Base-by-base conservation (phyloP, 495 filamentous ascomycete species). In the Daldinia decipiens region DNA sequence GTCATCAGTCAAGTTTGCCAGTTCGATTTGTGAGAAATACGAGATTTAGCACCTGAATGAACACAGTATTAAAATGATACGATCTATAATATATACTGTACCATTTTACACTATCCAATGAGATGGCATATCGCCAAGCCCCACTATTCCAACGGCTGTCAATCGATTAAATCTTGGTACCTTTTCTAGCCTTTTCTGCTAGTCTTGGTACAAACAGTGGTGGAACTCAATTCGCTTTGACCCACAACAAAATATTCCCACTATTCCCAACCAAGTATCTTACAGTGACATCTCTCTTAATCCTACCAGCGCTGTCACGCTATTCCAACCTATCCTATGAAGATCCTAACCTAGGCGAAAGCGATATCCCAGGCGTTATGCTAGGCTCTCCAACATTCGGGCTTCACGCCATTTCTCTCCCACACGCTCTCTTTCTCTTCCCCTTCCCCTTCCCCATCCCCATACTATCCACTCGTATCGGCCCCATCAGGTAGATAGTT, bases 201-300 rank as follows among this genome's bases (percentile, higher is more conserved):
- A 69, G 54, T 17, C 15, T 15, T 56, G 62, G 47, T 56, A 70
- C 62, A 47, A 57, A 50, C 62, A 62, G 34, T 6, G 52, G 51
- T 43, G 58, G 43, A 59, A 62, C 62, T 54, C 32, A 71, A 62
- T 67, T 71, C 58, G 52, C 62, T 53, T 55, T 50, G 63, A 59
- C 62, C 63, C 63, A 36, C 51, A 69, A 53, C 11, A 5, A 6
- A n/a, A 31, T 29, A 19, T 45, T 0, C 21, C 57, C 38, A 15
- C 68, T 66, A 71, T 71, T 66, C 68, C 68, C 51, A 62, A 62
- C 40, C 6, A 36, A 62, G 68, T 24, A 34, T 32, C 36, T 39
- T 56, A 58, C 11, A 19, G 26, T 47, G 7, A n/a, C 40, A 36
- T 24, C 19, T 34, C 6, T n/a, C 19, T 34, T 13, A 19, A 13